A percentile compares a stretch with the other conserved stretches of the same genome.
These are phyloP conservation scores for Capsicum pubescens DNA, from an alignment of 257 asterid genomes.

Conservation along the genomic window DNA sequence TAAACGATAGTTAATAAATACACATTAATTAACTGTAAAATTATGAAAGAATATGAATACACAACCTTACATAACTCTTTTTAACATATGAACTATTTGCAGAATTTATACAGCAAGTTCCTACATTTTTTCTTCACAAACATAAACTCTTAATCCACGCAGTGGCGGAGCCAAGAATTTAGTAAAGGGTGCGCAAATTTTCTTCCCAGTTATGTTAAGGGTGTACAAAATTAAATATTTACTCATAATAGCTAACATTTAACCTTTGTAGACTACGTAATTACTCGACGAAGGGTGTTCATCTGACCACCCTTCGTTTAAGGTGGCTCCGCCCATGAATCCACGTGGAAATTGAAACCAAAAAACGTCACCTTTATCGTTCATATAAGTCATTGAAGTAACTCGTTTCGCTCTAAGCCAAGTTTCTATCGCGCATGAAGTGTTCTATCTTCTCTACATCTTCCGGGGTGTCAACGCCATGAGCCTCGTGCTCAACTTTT, in stretches of 20 bases:
- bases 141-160: background rate
- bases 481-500: constrained; percentile 32
- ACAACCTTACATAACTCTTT: background rate
- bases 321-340: background rate
- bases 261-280: too few species aligned
- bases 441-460: constrained; percentile 33
- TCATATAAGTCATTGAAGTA: background rate
- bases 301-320: too few species aligned
- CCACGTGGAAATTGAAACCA: background rate
- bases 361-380: background rate
- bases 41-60: background rate
- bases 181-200: too few species aligned
- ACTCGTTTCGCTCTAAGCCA: constrained; percentile 20
- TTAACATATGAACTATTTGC: constrained; percentile 9
- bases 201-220: too few species aligned
- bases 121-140: background rate
- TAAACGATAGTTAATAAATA: background rate
- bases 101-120: background rate
- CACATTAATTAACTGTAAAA: background rate
- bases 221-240: too few species aligned
- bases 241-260: too few species aligned
- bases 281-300: too few species aligned
- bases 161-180: too few species aligned
- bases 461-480: constrained; percentile 29
- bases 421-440: constrained; percentile 28